Evolutionary conservation across 768 basidiomycete species (phyloP), one percentile per base, ranked within the genome.

Genomic region (Epithele typhae): DNA sequence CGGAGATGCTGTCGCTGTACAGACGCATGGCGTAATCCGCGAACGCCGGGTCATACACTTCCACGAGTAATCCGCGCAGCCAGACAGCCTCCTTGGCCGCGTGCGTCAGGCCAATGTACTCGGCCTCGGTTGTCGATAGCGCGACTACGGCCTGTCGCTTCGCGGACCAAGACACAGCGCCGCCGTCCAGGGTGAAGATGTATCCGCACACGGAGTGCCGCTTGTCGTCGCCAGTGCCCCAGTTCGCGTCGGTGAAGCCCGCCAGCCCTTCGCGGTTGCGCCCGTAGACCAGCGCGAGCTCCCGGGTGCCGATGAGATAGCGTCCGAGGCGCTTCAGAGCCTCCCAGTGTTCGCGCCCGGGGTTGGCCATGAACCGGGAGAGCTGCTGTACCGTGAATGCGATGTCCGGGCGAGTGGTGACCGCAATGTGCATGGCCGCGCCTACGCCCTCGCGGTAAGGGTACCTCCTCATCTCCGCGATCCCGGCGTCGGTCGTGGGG

Each of bases 71-170:
- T 8, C 8, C n/a, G 35, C 35, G 35, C 35, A 36, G 7, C 35
- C 35, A 36, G 3, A 68, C n/a, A 0, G 51, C 54, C 42, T 68
- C 54, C 19, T 52, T 38, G 12, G 47, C 42, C 1, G 67, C 59
- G 25, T 71, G 57, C 14, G 59, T 54, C 0, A 62, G 54, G 4
- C 73, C 70, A 35, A 74, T 68, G 53, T 76, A 75, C 54, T 77
- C 73, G 1, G 74, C 68, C 54, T 76, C 70, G 9, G 56, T 54
- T 3, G 61, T 62, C 3, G 66, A 67, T 1, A 59, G 50, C 10
- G 62, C 55, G 10, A 59, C 53, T 12, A 34, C 35, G 10, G 48
- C 25, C 43, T 66, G 65, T 34, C 55, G 55, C 40, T 53, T 58
- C 12, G 56, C 50, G 14, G 39, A 46, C 65, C 65, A 66, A 17